These are phyloP conservation scores for Talaromyces adpressus DNA, from an alignment of 495 filamentous ascomycete species.

Conservation along the genomic window DNA sequence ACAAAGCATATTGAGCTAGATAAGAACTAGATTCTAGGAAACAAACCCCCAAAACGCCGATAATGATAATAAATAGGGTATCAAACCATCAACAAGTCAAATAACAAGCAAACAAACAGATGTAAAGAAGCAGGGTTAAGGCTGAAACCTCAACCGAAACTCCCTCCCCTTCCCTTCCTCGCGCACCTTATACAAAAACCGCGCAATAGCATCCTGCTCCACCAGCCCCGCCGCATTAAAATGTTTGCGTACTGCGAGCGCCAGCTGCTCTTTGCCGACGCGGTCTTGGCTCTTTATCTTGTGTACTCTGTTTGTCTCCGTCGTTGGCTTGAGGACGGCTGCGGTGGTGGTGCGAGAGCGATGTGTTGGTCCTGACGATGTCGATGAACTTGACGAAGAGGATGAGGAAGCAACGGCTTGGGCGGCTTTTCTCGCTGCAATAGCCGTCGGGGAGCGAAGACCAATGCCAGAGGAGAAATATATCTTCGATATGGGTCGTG, in stretches of 20 bases:
- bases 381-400: not conserved
- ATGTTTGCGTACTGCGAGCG: constrained; percentile 77
- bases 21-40: not conserved
- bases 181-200: constrained; percentile 78
- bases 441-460: constrained; percentile 38
- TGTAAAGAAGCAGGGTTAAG: constrained; percentile 14
- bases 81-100: not conserved
- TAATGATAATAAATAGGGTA: not conserved
- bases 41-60: not conserved
- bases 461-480: constrained; percentile 69
- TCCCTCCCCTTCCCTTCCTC: constrained; percentile 37
- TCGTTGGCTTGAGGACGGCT: not conserved
- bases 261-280: constrained; percentile 70
- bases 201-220: constrained; percentile 83
- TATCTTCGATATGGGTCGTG: constrained; percentile 62
- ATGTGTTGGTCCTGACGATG: constrained; percentile 11
- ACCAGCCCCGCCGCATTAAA: constrained; percentile 80
- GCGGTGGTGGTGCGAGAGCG: not conserved
- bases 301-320: constrained; percentile 11
- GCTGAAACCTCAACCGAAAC: constrained; percentile 40
- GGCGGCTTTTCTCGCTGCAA: constrained; percentile 16
- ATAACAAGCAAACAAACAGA: not conserved
- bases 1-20: not conserved
- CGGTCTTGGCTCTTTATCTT: constrained; percentile 44
- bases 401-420: not conserved